Evolutionary conservation across 306 rosid genomes (phyloP).

Genomic region (Mimosa pudica): DNA sequence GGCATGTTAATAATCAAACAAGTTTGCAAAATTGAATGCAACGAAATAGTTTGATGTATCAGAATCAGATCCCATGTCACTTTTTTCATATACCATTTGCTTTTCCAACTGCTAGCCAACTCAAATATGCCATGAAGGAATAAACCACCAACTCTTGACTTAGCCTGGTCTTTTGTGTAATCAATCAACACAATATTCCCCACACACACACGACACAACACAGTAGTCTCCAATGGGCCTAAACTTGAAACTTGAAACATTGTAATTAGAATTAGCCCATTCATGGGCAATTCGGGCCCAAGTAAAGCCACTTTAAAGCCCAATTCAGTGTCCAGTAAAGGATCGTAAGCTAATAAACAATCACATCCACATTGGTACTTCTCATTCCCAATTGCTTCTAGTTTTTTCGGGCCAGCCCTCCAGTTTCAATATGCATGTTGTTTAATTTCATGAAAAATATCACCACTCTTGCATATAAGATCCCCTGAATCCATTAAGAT

Average conservation of each 20-base stretch:
- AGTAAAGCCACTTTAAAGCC: background rate
- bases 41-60: background rate
- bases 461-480: too few species aligned
- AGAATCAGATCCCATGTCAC: background rate
- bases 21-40: background rate
- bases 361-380: too few species aligned
- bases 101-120: background rate
- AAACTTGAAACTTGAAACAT: too few species aligned
- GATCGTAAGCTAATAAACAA: too few species aligned
- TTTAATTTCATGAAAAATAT: too few species aligned
- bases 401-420: background rate
- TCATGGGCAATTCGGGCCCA: background rate
- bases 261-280: background rate
- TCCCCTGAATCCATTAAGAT: too few species aligned
- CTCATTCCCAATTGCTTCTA: too few species aligned
- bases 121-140: background rate
- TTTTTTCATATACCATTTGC: background rate
- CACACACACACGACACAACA: background rate
- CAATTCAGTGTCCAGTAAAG: too few species aligned
- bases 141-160: background rate
- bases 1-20: background rate
- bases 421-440: background rate
- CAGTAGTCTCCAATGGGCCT: background rate
- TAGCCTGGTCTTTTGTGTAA: background rate
- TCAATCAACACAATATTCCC: background rate